Evolutionary conservation across 768 basidiomycete species (phyloP), one percentile per base, ranked within the genome.

Genomic region (Pleurotus platypus): DNA sequence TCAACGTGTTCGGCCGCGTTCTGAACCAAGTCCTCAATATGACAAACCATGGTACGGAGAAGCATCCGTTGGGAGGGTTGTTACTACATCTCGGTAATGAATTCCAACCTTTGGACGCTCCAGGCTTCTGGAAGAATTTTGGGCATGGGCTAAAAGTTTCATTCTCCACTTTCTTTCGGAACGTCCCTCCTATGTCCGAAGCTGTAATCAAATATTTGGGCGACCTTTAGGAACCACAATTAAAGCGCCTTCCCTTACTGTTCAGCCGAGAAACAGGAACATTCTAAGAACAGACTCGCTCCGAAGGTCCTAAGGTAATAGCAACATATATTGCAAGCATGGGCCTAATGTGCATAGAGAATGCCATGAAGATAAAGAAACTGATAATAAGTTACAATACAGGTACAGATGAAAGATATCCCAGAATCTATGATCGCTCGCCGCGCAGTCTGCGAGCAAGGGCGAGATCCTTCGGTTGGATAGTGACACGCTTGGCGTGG

Each of bases 401-500:
- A 53, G 37, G 27, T 49, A 49, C 49, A 49, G 16, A 20, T 12
- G 38, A 20, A 26, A 40, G 15, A 20, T n/a, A 50, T 42, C 15
- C 6, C 39, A 42, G 16, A 24, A 43, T 13, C 39, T 53, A 53
- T 39, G 51, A 84, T 46, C 89, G 78, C 75, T 92, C 91, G 45
- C 91, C 91, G 40, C 91, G 84, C 66, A 92, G 69, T 66, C 90
- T 79, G 48, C 90, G 82, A 48, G 90, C 90, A 49, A 92, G 79
- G 47, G 89, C 86, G 57, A 92, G 81, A 75, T 92, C 90, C 75
- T 92, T 92, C 5, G 91, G 91, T 74, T 91, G 90, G 67, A 89
- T 87, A 18, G 87, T 89, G 35, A 89, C 86, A 74, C 89, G 85
- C 79, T 91, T 92, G 15, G 89, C 89, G 69, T 92, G 90, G 67